Evolutionary conservation across 305 asterid species (phyloP), one percentile per base, ranked within the genome.

Genomic region (Fraxinus albicans): DNA sequence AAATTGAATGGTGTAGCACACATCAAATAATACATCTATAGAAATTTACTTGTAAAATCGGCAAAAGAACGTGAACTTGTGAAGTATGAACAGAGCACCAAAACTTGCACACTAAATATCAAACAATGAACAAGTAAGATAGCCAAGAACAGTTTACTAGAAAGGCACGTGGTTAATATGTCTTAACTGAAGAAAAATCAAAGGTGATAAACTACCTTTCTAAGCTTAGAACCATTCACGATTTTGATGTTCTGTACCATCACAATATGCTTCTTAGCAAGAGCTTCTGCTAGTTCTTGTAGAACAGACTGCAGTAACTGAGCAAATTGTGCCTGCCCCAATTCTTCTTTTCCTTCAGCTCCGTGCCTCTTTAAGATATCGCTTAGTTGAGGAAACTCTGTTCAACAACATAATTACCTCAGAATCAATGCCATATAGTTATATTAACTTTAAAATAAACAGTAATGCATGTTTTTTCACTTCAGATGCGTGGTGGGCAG

Each of bases 271-370:
- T 83, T 86, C 81, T 67, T 86, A 73, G 88, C 87, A 85, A 91
- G 94, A 82, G 82, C 79, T 84, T 89, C 92, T 25, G 92, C 91
- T 58, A 91, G 82, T 40, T 91, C 94, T 86, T 89, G 94, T n/a
- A 91, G 90, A 86, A 91, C 94, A 58, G 84, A 83, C 83, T 89
- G 93, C 76, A 91, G 85, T 35, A 89, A 73, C 81, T 91, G 83
- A 2, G 94, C 94, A 70, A 91, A 91, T 84, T 91, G 93, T 74
- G 94, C 90, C 79, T 89, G 94, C 76, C 94, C 94, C 84, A 91
- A 40, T 79, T 88, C 91, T 44, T 88, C 92, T 83, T 84, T 90
- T 75, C 87, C 94, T 65, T 86, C 87, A 83, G 93, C 91, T 80
- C 86, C 91, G 53, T 89, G 91, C 79, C 40, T 88, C 78, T 88